Evolutionary conservation across 139 green algal genomes (phyloP).

Genomic region (Chlorella sp.): DNA sequence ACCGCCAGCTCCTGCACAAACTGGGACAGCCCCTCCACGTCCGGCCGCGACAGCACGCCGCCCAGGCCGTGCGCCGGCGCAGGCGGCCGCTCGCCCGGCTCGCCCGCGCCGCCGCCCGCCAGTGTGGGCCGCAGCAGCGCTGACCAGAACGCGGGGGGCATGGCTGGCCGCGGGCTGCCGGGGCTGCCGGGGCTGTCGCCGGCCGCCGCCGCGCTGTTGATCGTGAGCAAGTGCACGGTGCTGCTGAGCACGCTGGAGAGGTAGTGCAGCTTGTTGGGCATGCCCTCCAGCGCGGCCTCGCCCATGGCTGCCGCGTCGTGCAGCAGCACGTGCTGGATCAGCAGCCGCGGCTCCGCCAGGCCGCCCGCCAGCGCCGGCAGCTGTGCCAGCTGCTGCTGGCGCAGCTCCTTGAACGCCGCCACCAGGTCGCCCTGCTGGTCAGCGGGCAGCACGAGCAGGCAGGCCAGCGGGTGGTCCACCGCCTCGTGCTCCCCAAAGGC

Average conservation of each 20-base stretch:
- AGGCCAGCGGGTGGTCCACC: conserved; percentile 86
- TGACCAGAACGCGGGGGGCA: conserved; percentile 30
- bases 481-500: conserved; percentile 85
- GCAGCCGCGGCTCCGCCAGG: conserved; percentile 56
- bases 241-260: conserved; percentile 42
- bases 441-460: conserved; percentile 61
- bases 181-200: too few species aligned
- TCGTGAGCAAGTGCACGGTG: conserved; percentile 47
- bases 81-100: conserved; percentile 16
- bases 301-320: conserved; percentile 55
- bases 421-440: conserved; percentile 44
- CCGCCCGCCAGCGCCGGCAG: conserved; percentile 55
- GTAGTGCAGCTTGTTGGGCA: conserved; percentile 42
- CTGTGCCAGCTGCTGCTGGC: conserved; percentile 25
- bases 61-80: conserved; percentile 32
- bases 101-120: conserved; percentile 40
- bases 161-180: too few species aligned
- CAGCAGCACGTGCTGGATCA: conserved; percentile 70
- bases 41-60: conserved; percentile 24
- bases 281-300: conserved; percentile 18
- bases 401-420: conserved; percentile 53
- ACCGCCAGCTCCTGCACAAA: conserved; percentile 52
- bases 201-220: conserved; percentile 48
- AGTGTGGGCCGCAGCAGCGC: conserved; percentile 23
- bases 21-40: conserved; percentile 31